Evolutionary conservation across 2,329 filamentous ascomycete genomes (phyloP).

Genomic region (Leptodontidium sp.): DNA sequence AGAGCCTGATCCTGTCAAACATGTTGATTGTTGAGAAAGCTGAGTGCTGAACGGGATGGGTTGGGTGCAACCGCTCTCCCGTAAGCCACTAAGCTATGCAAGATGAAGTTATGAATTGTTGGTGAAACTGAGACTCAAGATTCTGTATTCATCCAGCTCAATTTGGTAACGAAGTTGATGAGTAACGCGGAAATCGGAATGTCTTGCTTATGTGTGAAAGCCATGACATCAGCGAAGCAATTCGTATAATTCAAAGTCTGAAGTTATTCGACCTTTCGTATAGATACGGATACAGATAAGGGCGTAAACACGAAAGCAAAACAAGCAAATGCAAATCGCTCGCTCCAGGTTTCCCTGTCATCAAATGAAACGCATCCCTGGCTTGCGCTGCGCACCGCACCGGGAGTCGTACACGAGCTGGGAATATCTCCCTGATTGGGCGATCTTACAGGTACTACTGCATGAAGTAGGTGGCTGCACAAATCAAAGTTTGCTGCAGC

Average conservation of each 20-base stretch:
- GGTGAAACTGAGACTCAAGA: background rate
- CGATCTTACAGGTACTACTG: background rate
- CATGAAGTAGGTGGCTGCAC: background rate
- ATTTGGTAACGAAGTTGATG: background rate
- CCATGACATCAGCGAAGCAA: background rate
- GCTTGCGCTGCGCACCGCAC: background rate
- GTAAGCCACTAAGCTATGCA: background rate
- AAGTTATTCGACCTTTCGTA: background rate
- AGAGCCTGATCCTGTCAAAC: background rate
- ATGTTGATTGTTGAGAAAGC: background rate
- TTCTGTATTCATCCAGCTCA: background rate
- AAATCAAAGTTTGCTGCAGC: background rate
- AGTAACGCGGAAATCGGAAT: background rate
- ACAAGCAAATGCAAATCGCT: background rate
- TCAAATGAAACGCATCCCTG: background rate
- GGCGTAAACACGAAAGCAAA: background rate
- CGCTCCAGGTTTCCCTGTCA: background rate
- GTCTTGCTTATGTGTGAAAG: constrained; percentile 9
- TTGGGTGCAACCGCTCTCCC: background rate
- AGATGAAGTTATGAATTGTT: background rate
- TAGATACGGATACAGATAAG: background rate
- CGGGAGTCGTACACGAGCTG: background rate
- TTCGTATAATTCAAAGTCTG: background rate
- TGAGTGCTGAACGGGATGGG: background rate
- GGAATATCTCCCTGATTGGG: background rate